Evolutionary conservation across 495 filamentous ascomycete genomes (phyloP).

Genomic region (Xylaria curta): DNA sequence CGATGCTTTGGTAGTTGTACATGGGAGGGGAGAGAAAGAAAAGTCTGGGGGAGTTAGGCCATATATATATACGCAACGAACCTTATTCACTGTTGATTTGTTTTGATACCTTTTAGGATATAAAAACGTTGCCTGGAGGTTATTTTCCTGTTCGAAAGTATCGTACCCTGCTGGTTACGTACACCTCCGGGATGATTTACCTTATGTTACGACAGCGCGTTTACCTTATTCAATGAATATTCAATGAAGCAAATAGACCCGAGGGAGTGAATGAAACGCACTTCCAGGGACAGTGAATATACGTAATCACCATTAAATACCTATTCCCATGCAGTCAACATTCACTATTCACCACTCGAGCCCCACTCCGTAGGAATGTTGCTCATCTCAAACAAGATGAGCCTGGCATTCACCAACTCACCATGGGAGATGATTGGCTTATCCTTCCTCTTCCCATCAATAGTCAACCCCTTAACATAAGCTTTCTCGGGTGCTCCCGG

Average conservation of each 20-base stretch:
- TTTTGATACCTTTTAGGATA: neutral
- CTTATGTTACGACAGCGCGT: neutral
- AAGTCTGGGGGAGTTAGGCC: neutral
- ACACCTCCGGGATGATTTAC: neutral
- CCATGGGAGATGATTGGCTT: conserved; percentile 35
- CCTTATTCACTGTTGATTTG: neutral
- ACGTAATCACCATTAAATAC: neutral
- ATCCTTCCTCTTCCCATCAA: conserved; percentile 36
- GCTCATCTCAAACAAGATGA: conserved; percentile 42
- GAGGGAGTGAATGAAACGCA: neutral
- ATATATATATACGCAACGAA: neutral
- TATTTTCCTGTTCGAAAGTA: neutral
- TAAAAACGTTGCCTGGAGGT: neutral
- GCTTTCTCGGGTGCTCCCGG: conserved; percentile 32
- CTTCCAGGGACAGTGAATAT: neutral
- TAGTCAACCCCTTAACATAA: conserved; percentile 38
- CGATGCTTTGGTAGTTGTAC: neutral
- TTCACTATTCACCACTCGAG: conserved; percentile 28
- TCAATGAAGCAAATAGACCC: neutral
- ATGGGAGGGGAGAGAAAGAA: neutral
- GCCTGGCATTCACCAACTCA: conserved; percentile 35
- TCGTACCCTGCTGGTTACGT: neutral
- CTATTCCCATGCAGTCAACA: neutral
- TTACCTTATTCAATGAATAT: neutral
- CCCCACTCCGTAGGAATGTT: conserved; percentile 37